These are phyloP conservation scores for Tricholoma furcatifolium DNA, from an alignment of 768 basidiomycete genomes.

Conservation along the genomic window DNA sequence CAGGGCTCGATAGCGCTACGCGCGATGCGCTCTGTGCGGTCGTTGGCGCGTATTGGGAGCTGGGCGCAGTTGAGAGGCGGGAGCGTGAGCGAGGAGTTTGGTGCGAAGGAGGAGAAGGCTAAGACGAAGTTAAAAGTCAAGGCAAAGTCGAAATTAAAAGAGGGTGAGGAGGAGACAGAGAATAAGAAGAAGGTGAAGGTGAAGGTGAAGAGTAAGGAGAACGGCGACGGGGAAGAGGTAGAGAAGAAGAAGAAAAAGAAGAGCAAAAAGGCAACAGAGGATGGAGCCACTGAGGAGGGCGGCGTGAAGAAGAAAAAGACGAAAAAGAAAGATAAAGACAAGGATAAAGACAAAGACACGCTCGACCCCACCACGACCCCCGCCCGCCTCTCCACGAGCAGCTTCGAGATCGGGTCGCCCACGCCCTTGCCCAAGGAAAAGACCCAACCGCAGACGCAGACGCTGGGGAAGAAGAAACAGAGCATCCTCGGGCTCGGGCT, in stretches of 20 bases:
- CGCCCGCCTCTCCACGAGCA: slow-evolving; percentile 53
- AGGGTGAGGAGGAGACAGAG: slow-evolving; percentile 2
- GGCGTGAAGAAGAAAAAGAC: slow-evolving; percentile 12
- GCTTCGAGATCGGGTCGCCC: slow-evolving; percentile 67
- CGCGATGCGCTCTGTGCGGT: slow-evolving; percentile 75
- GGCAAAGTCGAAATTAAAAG: slow-evolving; percentile 35
- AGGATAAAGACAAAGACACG: slow-evolving; percentile 16
- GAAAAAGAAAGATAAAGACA: slow-evolving; percentile 32
- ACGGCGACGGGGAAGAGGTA: slow-evolving; percentile 19
- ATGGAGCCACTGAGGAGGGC: slow-evolving; percentile 25
- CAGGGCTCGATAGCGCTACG: slow-evolving; percentile 72
- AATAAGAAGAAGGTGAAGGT: slow-evolving; percentile 19
- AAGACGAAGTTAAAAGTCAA: slow-evolving; percentile 33
- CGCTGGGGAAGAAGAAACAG: slow-evolving; percentile 55
- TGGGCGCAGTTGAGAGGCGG: slow-evolving; percentile 56
- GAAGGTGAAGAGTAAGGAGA: slow-evolving; percentile 38
- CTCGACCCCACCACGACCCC: slow-evolving; percentile 16
- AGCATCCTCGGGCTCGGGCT: slow-evolving; percentile 63
- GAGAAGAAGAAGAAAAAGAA: slow-evolving; percentile 27
- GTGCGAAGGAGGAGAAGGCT: slow-evolving; percentile 17
- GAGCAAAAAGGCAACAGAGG: slow-evolving; percentile 32
- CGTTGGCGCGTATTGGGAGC: slow-evolving; percentile 68
- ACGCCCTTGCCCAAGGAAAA: slow-evolving; percentile 33
- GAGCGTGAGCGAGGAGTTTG: slow-evolving; percentile 27
- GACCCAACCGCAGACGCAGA: slow-evolving; percentile 27